These are phyloP conservation scores for Phoenix dactylifera DNA, from an alignment of 176 grass and related monocot species.

Conservation along the genomic window DNA sequence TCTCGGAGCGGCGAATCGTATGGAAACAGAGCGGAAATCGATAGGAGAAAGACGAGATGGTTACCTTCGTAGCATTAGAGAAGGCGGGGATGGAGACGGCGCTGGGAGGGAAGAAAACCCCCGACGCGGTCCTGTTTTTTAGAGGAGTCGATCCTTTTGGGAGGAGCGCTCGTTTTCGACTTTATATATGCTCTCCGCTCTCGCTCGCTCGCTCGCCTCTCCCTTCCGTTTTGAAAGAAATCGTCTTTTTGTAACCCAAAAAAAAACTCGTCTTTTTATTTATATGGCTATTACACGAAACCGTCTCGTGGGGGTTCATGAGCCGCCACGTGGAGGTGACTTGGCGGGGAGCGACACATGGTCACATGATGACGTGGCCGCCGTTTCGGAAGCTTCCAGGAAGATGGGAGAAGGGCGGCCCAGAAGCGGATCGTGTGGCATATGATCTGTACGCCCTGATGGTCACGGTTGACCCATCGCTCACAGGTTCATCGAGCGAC, in stretches of 20 bases:
- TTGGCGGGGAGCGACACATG: no score
- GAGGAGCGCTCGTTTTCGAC: conserved; percentile 7
- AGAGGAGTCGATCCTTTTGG: conserved; percentile 4
- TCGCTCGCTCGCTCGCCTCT: conserved; percentile 7
- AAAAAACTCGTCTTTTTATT: not conserved
- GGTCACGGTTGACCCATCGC: no score
- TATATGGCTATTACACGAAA: no score
- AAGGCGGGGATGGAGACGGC: not conserved
- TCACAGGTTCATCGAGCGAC: no score
- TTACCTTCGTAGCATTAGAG: not conserved
- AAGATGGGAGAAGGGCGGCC: no score
- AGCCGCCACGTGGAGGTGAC: no score
- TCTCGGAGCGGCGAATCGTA: conserved; percentile 5
- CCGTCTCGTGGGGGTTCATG: no score
- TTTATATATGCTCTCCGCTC: not conserved
- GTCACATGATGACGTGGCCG: no score
- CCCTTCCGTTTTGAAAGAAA: conserved; percentile 14
- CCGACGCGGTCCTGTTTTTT: conserved; percentile 11
- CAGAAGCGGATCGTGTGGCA: no score
- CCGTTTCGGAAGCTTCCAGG: no score
- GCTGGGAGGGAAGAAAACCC: not conserved
- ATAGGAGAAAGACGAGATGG: not conserved
- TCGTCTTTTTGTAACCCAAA: no score
- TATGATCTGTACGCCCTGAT: no score
- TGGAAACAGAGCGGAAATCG: not conserved